Base-by-base conservation (phyloP, 176 grass and related monocot species). In the Canna indica region DNA sequence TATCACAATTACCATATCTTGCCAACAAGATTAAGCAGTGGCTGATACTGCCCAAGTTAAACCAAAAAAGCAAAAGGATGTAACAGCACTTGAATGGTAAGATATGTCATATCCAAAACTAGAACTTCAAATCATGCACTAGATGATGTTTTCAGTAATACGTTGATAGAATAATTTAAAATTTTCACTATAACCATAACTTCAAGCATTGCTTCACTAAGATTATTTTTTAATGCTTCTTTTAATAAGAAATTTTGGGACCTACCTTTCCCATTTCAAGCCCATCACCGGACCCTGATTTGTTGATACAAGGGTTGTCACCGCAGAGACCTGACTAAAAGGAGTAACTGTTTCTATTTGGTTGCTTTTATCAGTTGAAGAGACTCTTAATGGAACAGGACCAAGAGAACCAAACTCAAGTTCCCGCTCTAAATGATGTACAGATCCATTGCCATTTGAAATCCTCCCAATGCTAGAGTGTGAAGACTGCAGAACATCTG, bases 381-480 rank as follows among this genome's bases (percentile, higher is more conserved):
- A 39, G 22, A 39, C 46, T 54, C 48, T 22, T 56, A 72, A 1
- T 52, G 47, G 17, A 52, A 72, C 48, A 27, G 48, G 29, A 27
- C 20, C 70, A 56, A 72, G 22, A 8, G 70, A 56, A 9, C 70
- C 70, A 57, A 72, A 72, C 48, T 35, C 48, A 12, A 72, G 18
- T 16, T 25, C 57, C 57, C 67, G 41, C 15, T 69, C 38, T 69
- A 38, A 28, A 45, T 9, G 25, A 46, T 17, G 26, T 29, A 30
- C 67, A 68, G 39, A 45, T 1, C 22, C 65, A 68, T 68, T 68
- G 22, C n/a, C 41, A 69, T 30, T 24, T n/a, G 42, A 47, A n/a
- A n/a, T n/a, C n/a, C n/a, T n/a, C n/a, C n/a, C n/a, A n/a, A n/a
- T 29, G 42, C 36, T 24, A 26, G 41, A 8, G 41, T 5, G 15